These are phyloP conservation scores for Corchorus olitorius DNA, from an alignment of 345 rosid species.

Conservation along the genomic window DNA sequence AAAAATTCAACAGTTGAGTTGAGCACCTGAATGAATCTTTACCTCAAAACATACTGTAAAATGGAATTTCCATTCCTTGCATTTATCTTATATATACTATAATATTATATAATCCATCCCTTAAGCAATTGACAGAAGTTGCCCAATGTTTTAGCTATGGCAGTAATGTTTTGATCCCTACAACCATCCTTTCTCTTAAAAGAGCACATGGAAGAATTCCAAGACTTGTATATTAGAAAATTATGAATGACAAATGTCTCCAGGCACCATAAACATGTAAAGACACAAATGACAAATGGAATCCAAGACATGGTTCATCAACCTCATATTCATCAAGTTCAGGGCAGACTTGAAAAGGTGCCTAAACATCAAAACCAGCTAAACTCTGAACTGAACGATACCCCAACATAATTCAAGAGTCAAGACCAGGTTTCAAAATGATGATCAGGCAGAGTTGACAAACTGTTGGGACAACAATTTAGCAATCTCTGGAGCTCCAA, in stretches of 20 bases:
- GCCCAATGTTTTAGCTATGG: not conserved
- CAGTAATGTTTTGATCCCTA: not conserved
- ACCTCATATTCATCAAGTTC: not conserved
- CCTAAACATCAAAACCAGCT: not conserved
- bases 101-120: too few relatives aligned
- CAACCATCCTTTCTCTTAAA: not conserved
- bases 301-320: too few relatives aligned
- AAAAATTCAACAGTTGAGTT: too few relatives aligned
- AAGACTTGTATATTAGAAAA: not conserved
- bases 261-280: not conserved
- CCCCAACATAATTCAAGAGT: not conserved
- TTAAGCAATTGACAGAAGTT: too few relatives aligned
- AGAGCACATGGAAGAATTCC: not conserved
- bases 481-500: conserved; percentile 44
- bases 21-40: not conserved
- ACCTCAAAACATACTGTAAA: not conserved
- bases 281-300: not conserved
- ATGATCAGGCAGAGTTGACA: conserved; percentile 19
- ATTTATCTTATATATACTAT: not conserved
- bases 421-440: not conserved
- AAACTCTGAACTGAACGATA: not conserved
- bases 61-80: not conserved
- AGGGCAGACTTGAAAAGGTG: not conserved
- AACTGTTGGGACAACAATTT: conserved; percentile 42
- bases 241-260: not conserved